Evolutionary conservation across 495 filamentous ascomycete genomes (phyloP).

Genomic region (Tirmania nivea): DNA sequence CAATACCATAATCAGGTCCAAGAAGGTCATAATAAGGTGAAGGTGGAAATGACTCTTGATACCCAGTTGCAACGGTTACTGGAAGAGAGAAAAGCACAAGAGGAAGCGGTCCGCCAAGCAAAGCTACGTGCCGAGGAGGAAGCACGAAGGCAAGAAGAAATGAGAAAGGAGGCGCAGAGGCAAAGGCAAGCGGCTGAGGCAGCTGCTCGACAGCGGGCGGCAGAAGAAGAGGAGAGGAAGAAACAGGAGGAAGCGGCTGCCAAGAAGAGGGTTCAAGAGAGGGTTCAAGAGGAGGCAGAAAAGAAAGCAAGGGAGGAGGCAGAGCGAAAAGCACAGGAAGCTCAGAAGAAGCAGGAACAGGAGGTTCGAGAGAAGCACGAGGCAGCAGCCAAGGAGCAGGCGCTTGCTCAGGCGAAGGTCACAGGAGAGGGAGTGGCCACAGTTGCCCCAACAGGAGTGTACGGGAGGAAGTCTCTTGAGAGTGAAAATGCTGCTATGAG

Average conservation of each 20-base stretch:
- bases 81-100: not conserved
- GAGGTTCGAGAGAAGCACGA: constrained; percentile 8
- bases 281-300: constrained; percentile 2
- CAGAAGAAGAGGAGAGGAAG: constrained; percentile 10
- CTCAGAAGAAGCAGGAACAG: constrained; percentile 3
- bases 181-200: constrained; percentile 8
- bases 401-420: constrained; percentile 5
- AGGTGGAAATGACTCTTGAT: not conserved
- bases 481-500: constrained; percentile 8
- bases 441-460: constrained; percentile 6
- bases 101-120: not conserved
- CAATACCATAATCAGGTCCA: not conserved
- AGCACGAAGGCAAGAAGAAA: not conserved
- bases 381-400: constrained; percentile 3
- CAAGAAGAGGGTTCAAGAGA: constrained; percentile 4
- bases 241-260: constrained; percentile 9
- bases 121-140: not conserved
- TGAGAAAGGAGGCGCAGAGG: not conserved
- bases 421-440: constrained; percentile 7
- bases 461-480: constrained; percentile 9
- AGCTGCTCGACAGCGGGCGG: constrained; percentile 7
- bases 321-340: not conserved
- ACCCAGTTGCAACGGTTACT: not conserved
- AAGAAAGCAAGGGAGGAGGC: not conserved
- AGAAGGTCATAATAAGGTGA: not conserved